These are phyloP conservation scores for Magnaporthiopsis incrustans DNA, from an alignment of 2,329 filamentous ascomycete genomes.

Conservation along the genomic window DNA sequence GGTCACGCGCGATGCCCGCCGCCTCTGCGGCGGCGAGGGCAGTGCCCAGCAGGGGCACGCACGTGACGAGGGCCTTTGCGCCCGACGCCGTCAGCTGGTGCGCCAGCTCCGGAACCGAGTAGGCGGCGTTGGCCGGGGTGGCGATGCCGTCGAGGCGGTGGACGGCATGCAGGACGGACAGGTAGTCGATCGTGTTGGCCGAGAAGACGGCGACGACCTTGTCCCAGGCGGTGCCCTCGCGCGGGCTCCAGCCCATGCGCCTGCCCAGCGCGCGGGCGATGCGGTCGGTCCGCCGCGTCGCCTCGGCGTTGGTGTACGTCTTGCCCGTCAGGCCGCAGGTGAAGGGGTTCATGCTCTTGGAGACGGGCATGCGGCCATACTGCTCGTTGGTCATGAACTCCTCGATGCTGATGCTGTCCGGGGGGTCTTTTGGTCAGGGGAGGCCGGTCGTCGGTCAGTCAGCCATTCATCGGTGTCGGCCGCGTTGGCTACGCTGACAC, in stretches of 20 bases:
- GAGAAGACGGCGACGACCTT: constrained; percentile 67
- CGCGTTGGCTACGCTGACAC: constrained; percentile 12
- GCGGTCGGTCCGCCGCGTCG: constrained; percentile 11
- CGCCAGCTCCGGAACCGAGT: constrained; percentile 56
- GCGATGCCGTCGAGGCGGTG: constrained; percentile 52
- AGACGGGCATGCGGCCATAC: constrained; percentile 57
- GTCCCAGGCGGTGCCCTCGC: constrained; percentile 65
- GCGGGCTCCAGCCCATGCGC: constrained; percentile 62
- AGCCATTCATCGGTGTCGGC: too few relatives aligned
- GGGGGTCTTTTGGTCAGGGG: constrained; percentile 39
- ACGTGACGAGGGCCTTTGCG: constrained; percentile 63
- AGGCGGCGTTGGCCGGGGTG: constrained; percentile 63
- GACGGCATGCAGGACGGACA: constrained; percentile 43
- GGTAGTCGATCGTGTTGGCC: constrained; percentile 63
- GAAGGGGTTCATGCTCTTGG: constrained; percentile 37
- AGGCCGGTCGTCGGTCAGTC: not conserved
- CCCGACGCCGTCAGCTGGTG: constrained; percentile 59
- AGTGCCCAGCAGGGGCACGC: constrained; percentile 51
- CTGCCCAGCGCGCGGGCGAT: constrained; percentile 45
- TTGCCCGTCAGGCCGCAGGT: constrained; percentile 18
- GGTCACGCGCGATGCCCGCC: constrained; percentile 50
- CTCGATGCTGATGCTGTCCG: constrained; percentile 65
- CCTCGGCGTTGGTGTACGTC: constrained; percentile 12
- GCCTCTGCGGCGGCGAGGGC: constrained; percentile 55
- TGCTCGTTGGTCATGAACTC: constrained; percentile 71